Evolutionary conservation across 441 rosid species (phyloP).

Genomic region (Populus hybrid): DNA sequence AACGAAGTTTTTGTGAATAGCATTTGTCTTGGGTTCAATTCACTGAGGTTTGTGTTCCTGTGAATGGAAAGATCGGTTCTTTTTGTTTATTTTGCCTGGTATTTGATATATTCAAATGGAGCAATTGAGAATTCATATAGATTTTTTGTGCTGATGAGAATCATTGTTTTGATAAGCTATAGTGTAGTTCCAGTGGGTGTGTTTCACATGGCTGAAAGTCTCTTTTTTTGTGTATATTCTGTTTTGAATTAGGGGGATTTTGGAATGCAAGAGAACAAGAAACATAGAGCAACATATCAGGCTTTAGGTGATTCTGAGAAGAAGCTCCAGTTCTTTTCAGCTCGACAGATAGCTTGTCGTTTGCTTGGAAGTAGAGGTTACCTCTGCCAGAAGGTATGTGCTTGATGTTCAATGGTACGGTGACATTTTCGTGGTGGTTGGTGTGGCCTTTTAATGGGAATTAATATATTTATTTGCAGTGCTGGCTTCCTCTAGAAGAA

Average conservation of each 20-base stretch:
- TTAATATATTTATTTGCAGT: constrained; percentile 40
- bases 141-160: not conserved
- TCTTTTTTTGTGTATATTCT: not conserved
- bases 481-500: constrained; percentile 93
- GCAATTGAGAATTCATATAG: not conserved
- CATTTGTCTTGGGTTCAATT: not conserved
- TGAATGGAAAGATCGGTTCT: not conserved
- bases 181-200: not conserved
- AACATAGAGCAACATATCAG: constrained; percentile 77
- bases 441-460: not conserved
- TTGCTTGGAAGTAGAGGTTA: constrained; percentile 85
- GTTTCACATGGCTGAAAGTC: constrained; percentile 5
- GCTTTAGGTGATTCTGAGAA: constrained; percentile 70
- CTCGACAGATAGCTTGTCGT: constrained; percentile 85
- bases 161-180: not conserved
- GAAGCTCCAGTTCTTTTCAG: constrained; percentile 74
- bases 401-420: not conserved
- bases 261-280: constrained; percentile 75
- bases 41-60: not conserved
- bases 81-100: not conserved
- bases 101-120: not conserved
- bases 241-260: constrained; percentile 54
- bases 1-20: not conserved
- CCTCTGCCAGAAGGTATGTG: constrained; percentile 80
- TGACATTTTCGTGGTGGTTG: not conserved